Evolutionary conservation across 1,284 basidiomycete species (phyloP).

Genomic region (Anthracocystis panici-leucophaei): DNA sequence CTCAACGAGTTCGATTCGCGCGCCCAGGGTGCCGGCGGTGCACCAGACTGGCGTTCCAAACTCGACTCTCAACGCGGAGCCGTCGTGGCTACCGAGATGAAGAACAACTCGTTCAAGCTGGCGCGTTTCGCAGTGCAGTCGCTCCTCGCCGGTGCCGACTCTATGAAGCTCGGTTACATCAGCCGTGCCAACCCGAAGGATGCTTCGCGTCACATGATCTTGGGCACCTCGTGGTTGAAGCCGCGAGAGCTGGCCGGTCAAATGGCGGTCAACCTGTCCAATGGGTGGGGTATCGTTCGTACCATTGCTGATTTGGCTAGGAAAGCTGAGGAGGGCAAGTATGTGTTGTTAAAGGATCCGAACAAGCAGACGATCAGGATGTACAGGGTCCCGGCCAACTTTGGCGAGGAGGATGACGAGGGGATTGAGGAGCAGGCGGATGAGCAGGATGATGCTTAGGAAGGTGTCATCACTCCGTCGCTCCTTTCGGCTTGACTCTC

Average conservation of each 20-base stretch:
- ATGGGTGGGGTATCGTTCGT: slow-evolving; percentile 96
- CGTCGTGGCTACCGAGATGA: slow-evolving; percentile 99
- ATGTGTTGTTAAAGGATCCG: slow-evolving; percentile 68
- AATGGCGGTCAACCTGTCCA: slow-evolving; percentile 92
- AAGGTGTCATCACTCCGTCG: too few species aligned
- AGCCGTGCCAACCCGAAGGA: slow-evolving; percentile 94
- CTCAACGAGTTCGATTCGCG: slow-evolving; percentile 98
- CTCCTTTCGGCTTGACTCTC: neutral
- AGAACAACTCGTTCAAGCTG: slow-evolving; percentile 98
- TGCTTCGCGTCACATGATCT: slow-evolving; percentile 92
- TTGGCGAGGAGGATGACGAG: slow-evolving; percentile 76
- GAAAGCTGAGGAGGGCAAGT: slow-evolving; percentile 61
- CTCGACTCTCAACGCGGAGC: slow-evolving; percentile 96
- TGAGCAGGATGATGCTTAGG: slow-evolving; percentile 29
- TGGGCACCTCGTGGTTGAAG: slow-evolving; percentile 94
- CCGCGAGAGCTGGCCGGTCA: slow-evolving; percentile 93
- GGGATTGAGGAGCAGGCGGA: slow-evolving; percentile 73
- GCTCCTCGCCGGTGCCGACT: slow-evolving; percentile 92
- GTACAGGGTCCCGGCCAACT: slow-evolving; percentile 87
- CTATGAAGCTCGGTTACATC: slow-evolving; percentile 97
- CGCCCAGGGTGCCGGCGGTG: slow-evolving; percentile 87
- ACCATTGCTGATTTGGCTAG: slow-evolving; percentile 66
- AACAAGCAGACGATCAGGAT: slow-evolving; percentile 84
- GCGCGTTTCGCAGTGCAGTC: slow-evolving; percentile 98
- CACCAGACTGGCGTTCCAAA: slow-evolving; percentile 96